A percentile compares a stretch with the other conserved stretches of the same genome.
These are phyloP conservation scores for thale cress (Arabidopsis thaliana) DNA, from an alignment of 345 rosid genomes.

Conservation along the genomic window TAIR10.1 NC_003070.9:17182501-17183000, in stretches of 20 bases:
- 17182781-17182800: conserved; percentile 36
- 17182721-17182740: conserved; percentile 10
- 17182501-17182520: conserved; percentile 38
- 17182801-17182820: conserved; percentile 26
- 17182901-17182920: conserved; percentile 28
- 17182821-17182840: conserved; percentile 25
- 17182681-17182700: conserved; percentile 30
- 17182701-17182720: conserved; percentile 43
- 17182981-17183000: not conserved
- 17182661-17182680: conserved; percentile 38
- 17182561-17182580: conserved; percentile 45
- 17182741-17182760: too few relatives aligned
- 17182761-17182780: not conserved
- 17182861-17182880: conserved; percentile 32
- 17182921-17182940: conserved; percentile 32
- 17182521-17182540: conserved; percentile 40
- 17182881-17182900: conserved; percentile 12
- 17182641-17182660: conserved; percentile 23
- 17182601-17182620: conserved; percentile 31
- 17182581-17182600: conserved; percentile 37
- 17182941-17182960: conserved; percentile 36
- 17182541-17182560: conserved; percentile 41
- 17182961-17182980: not conserved
- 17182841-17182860: conserved; percentile 37
- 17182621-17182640: conserved; percentile 38